Evolutionary conservation across 257 asterid genomes (phyloP).

Genomic region (Scutellaria barbata): DNA sequence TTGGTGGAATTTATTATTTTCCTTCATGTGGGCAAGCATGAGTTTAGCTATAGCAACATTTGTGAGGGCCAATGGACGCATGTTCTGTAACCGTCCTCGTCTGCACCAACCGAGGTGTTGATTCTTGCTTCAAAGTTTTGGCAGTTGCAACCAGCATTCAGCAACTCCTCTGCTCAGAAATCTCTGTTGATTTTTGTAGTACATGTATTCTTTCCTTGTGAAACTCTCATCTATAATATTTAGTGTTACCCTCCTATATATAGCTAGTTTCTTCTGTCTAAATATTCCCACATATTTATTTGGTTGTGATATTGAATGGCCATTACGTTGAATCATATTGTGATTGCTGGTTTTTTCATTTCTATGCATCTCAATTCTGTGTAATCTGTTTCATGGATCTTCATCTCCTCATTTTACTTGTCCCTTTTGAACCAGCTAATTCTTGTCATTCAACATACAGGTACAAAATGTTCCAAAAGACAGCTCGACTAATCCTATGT

Average conservation of each 20-base stretch:
- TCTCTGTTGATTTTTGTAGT: constrained; percentile 30
- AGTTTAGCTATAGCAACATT: constrained; percentile 82
- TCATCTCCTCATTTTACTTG: not conserved
- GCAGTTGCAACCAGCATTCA: constrained; percentile 31
- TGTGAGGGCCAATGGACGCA: constrained; percentile 83
- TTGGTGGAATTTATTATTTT: constrained; percentile 71
- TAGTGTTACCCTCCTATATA: constrained; percentile 1
- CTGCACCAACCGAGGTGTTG: constrained; percentile 82
- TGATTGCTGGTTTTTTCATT: not conserved
- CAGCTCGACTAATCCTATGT: too few species aligned
- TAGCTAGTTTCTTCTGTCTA: constrained; percentile 12
- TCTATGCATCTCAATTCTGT: not conserved
- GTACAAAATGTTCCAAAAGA: too few species aligned
- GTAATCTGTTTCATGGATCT: constrained; percentile 19
- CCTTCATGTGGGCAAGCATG: constrained; percentile 87
- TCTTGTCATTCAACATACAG: too few species aligned
- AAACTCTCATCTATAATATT: constrained; percentile 25
- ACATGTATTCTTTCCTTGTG: constrained; percentile 39
- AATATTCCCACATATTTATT: constrained; percentile 16
- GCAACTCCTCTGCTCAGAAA: constrained; percentile 27
- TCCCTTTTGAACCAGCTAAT: not conserved
- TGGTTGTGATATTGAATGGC: not conserved
- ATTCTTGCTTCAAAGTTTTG: constrained; percentile 30
- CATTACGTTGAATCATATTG: constrained; percentile 22
- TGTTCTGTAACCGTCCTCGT: constrained; percentile 97